Conservation (phyloP, 164 flowering plant genomes). For the Santalum album region DNA sequence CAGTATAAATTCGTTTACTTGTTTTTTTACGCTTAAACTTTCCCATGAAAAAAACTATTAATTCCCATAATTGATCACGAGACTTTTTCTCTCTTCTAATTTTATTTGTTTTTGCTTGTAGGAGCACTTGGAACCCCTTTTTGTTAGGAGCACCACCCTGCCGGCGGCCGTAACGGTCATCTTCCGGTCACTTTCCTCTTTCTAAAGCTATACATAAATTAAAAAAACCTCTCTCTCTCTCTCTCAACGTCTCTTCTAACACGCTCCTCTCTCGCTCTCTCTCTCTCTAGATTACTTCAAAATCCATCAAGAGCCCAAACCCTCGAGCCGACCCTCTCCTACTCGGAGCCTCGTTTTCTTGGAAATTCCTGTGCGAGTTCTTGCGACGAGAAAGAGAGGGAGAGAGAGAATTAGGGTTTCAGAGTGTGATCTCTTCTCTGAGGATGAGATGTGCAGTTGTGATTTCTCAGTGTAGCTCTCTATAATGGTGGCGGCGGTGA, state of each 20-base stretch:
- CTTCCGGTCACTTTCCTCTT: conserved; percentile 11
- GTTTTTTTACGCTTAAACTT: too few species aligned
- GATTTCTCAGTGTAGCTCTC: not conserved
- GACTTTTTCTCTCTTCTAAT: too few species aligned
- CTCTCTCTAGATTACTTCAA: not conserved
- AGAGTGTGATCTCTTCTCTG: conserved; percentile 1
- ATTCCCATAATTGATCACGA: too few species aligned
- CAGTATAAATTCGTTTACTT: too few species aligned
- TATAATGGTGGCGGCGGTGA: conserved; percentile 40
- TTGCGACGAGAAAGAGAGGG: too few species aligned
- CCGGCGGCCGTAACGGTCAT: conserved; percentile 31
- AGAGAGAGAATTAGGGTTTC: conserved; percentile 16
- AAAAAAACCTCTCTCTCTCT: not conserved
- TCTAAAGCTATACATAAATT: not conserved
- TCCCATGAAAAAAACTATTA: too few species aligned
- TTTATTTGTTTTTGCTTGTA: too few species aligned
- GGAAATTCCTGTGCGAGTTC: not conserved
- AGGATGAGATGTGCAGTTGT: conserved; percentile 15
- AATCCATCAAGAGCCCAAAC: too few species aligned
- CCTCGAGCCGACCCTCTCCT: too few species aligned
- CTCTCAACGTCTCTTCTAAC: not conserved
- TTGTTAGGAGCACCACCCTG: not conserved
- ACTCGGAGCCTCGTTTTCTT: too few species aligned
- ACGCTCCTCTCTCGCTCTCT: not conserved
- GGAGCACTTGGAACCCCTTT: too few species aligned